phyloP scores from a whole-genome alignment of 495 filamentous ascomycete species.

The Daldinia caldariorum region DNA sequence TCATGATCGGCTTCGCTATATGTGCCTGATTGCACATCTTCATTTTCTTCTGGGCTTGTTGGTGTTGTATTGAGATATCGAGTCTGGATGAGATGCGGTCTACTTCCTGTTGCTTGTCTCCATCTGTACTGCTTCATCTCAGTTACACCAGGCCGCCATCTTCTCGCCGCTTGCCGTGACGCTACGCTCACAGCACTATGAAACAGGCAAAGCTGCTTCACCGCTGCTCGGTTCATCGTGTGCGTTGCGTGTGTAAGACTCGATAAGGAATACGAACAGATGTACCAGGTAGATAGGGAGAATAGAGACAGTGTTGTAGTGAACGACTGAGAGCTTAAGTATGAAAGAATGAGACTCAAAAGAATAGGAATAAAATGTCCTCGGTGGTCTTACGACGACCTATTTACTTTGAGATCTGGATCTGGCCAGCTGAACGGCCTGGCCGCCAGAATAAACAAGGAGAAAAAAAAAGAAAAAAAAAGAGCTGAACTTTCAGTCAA shows the following conservation, averaged over 20 bases:
- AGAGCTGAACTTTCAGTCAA: not conserved
- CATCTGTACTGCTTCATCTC: conserved; percentile 3
- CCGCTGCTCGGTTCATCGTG: conserved; percentile 40
- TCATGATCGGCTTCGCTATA: conserved; percentile 53
- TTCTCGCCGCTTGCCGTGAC: conserved; percentile 23
- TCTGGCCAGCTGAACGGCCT: not conserved
- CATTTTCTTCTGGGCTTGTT: conserved; percentile 16
- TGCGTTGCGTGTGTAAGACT: conserved; percentile 3
- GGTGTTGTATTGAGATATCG: conserved; percentile 32
- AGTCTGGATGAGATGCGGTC: conserved; percentile 9
- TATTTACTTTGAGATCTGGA: not conserved
- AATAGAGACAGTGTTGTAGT: not conserved
- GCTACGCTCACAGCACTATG: conserved; percentile 31
- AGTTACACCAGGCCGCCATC: conserved; percentile 24
- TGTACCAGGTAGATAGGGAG: not conserved
- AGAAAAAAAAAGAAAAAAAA: not conserved
- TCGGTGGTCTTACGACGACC: not conserved
- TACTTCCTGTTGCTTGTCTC: conserved; percentile 2
- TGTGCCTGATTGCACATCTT: conserved; percentile 40
- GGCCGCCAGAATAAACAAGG: not conserved
- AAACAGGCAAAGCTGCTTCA: conserved; percentile 45
- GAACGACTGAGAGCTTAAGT: conserved; percentile 2
- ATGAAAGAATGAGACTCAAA: not conserved
- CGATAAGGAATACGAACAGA: not conserved
- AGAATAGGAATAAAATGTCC: not conserved